Percentiles rank a stretch among this genome's conserved stretches.
Evolutionary conservation across 2,329 filamentous ascomycete genomes (phyloP).

Genomic region (Talaromyces funiculosus): DNA sequence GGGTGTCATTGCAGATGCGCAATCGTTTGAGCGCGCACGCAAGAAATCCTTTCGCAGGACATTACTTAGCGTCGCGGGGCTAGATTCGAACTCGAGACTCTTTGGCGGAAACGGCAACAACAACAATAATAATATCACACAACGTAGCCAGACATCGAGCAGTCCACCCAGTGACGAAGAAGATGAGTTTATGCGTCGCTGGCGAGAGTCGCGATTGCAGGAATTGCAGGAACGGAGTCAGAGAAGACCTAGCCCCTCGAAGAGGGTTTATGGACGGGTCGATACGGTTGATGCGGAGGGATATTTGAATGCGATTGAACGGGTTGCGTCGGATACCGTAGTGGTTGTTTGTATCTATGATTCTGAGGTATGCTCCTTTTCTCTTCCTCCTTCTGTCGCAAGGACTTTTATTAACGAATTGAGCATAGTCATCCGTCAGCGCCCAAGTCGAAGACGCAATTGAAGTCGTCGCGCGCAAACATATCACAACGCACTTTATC

Average conservation of each 20-base stretch:
- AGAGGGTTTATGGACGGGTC: conserved; percentile 70
- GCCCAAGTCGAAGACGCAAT: conserved; percentile 73
- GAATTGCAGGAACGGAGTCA: conserved; percentile 67
- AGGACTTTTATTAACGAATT: conserved; percentile 4
- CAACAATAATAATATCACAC: conserved; percentile 14
- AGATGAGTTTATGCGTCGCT: conserved; percentile 73
- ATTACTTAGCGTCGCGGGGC: conserved; percentile 31
- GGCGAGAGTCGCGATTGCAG: conserved; percentile 72
- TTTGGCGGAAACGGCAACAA: conserved; percentile 14
- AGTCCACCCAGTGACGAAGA: conserved; percentile 48
- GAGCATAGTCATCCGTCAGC: conserved; percentile 66
- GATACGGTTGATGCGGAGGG: conserved; percentile 82
- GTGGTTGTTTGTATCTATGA: conserved; percentile 95
- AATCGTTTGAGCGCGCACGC: conserved; percentile 45
- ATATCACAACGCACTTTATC: conserved; percentile 75
- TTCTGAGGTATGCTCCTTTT: conserved; percentile 59
- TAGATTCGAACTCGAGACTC: conserved; percentile 24
- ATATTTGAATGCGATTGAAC: conserved; percentile 95
- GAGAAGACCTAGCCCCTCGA: conserved; percentile 68
- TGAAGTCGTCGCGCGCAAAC: conserved; percentile 62
- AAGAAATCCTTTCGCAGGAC: conserved; percentile 44
- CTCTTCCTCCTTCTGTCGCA: neutral
- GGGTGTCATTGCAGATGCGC: conserved; percentile 48
- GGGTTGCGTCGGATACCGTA: conserved; percentile 70
- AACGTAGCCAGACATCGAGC: neutral